A percentile compares a stretch with the other conserved stretches of the same genome.
Conservation (phyloP, 2,329 filamentous ascomycete genomes). For the Ascomycota sp. region DNA sequence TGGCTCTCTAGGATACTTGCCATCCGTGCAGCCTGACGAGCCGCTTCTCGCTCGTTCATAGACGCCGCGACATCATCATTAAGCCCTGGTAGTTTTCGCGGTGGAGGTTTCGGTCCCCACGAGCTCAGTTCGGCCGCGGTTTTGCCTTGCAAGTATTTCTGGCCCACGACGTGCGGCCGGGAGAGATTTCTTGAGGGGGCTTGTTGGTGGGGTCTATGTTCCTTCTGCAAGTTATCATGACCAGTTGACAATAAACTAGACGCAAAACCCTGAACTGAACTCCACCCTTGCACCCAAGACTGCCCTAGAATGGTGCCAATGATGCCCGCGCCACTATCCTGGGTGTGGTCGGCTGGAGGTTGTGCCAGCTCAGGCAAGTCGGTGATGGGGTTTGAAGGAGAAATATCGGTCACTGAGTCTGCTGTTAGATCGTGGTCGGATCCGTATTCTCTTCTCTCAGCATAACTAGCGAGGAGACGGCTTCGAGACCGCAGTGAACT, state of each 20-base stretch:
- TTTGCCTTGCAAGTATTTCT: slow-evolving; percentile 4
- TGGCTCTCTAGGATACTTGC: slow-evolving; percentile 41
- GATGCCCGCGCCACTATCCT: slow-evolving; percentile 15
- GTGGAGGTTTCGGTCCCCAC: slow-evolving; percentile 33
- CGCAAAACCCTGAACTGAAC: slow-evolving; percentile 33
- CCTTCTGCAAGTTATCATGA: slow-evolving; percentile 5
- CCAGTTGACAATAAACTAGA: slow-evolving; percentile 18
- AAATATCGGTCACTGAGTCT: too few species aligned
- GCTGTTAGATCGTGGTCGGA: slow-evolving; percentile 3
- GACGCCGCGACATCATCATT: slow-evolving; percentile 34
- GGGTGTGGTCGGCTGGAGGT: slow-evolving; percentile 12
- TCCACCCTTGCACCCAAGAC: slow-evolving; percentile 32
- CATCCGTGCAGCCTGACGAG: slow-evolving; percentile 32
- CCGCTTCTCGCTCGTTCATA: slow-evolving; percentile 29
- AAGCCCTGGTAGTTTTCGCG: slow-evolving; percentile 14
- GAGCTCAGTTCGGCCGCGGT: slow-evolving; percentile 5
- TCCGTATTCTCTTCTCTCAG: slow-evolving; percentile 12
- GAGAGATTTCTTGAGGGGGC: slow-evolving; percentile 3
- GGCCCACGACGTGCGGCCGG: slow-evolving; percentile 6
- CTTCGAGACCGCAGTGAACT: slow-evolving; percentile 27
- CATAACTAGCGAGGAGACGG: slow-evolving; percentile 20
- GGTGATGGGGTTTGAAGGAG: too few species aligned
- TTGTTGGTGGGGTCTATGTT: too few species aligned
- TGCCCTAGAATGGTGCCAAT: slow-evolving; percentile 22
- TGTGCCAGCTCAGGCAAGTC: slow-evolving; percentile 20